Evolutionary conservation across 148 eudicot species (phyloP).

Genomic region (Fagopyrum tataricum): DNA sequence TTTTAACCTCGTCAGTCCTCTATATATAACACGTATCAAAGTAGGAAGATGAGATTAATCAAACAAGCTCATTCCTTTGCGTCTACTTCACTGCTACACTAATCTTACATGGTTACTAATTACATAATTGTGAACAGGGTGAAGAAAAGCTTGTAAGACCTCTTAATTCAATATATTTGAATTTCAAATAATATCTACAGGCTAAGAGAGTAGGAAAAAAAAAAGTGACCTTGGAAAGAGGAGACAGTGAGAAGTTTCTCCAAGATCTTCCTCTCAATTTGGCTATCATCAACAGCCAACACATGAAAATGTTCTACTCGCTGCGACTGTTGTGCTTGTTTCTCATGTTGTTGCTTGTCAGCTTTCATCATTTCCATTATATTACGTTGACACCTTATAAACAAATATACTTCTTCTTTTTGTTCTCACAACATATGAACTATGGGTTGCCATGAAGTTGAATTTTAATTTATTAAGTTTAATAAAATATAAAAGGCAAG

Average conservation of each 20-base stretch:
- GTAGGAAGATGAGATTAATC: too few species aligned
- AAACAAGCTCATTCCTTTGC: too few species aligned
- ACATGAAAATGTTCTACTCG: constrained; percentile 36
- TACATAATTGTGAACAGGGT: too few species aligned
- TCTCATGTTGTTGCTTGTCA: neutral
- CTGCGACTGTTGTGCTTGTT: neutral
- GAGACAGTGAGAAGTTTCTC: constrained; percentile 50
- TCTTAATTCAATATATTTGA: neutral
- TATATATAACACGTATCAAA: too few species aligned
- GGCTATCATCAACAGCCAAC: constrained; percentile 55
- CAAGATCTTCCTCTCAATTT: constrained; percentile 47
- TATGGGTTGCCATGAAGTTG: too few species aligned
- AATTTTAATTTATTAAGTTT: too few species aligned
- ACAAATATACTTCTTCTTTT: neutral
- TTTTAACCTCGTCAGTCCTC: too few species aligned
- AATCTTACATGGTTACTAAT: too few species aligned
- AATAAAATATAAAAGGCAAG: too few species aligned
- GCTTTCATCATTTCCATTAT: neutral
- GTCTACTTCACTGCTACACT: too few species aligned
- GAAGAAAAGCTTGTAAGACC: neutral
- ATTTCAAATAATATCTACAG: neutral
- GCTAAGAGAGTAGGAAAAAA: neutral
- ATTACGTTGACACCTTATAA: neutral
- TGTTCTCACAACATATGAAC: neutral
- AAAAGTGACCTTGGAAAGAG: constrained; percentile 47